Conservation (phyloP, 352 stramenopile species). For the Phytophthora macrochlamydospora region DNA sequence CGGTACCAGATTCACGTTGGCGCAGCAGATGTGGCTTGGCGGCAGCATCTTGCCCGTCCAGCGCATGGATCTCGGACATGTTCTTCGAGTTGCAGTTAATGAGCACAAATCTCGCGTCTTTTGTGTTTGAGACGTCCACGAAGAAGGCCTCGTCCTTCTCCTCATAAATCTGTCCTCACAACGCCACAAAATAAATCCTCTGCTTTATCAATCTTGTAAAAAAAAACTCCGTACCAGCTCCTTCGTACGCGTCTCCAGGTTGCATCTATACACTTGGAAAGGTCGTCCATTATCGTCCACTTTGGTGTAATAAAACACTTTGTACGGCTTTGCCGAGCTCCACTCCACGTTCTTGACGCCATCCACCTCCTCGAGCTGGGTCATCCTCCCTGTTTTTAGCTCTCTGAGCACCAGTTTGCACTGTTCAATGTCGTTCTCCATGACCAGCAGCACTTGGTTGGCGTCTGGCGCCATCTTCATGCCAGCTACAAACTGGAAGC, state of each 20-base stretch:
- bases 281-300: conserved; percentile 69
- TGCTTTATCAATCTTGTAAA: background rate
- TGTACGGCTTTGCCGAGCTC: conserved; percentile 23
- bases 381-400: conserved; percentile 34
- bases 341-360: conserved; percentile 82
- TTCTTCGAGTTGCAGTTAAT: conserved; percentile 91
- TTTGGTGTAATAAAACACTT: conserved; percentile 77
- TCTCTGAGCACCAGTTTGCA: conserved; percentile 57
- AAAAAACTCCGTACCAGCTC: conserved; percentile 46
- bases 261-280: conserved; percentile 68
- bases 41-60: conserved; percentile 29
- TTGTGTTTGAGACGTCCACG: conserved; percentile 85
- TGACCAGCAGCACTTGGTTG: conserved; percentile 59
- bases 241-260: conserved; percentile 45
- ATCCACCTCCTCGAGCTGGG: conserved; percentile 36
- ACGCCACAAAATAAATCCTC: conserved; percentile 1
- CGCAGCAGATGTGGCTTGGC: conserved; percentile 54
- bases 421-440: conserved; percentile 76
- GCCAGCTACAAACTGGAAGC: conserved; percentile 67
- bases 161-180: conserved; percentile 62
- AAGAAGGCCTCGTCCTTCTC: conserved; percentile 81
- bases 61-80: conserved; percentile 82
- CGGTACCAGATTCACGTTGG: conserved; percentile 51
- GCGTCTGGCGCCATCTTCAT: conserved; percentile 85
- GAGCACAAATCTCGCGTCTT: conserved; percentile 78